Evolutionary conservation across 164 flowering plant species (phyloP), one percentile per base, ranked within the genome.

Genomic region (Liriodendron chinense): DNA sequence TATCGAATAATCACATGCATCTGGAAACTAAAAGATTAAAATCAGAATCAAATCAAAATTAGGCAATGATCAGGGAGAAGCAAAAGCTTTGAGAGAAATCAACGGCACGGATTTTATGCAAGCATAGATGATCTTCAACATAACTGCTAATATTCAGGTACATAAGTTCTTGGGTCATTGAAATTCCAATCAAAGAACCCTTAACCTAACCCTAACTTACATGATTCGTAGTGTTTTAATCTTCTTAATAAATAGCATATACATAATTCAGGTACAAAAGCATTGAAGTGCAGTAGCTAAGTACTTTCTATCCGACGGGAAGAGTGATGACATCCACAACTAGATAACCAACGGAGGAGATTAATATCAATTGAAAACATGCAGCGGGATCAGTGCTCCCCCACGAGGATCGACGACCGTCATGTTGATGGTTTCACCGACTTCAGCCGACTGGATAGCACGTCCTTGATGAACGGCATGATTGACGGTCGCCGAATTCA

Each of bases 401-500:
- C 24, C 22, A 12, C 69, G 47, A 22, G 47, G 23, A 66, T 66
- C 69, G 9, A 22, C 21, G 12, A 66, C 69, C 4, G 34, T 66
- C 43, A 66, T 26, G 43, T 12, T 12, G 16, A 66, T 47, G 2
- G 57, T 20, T 34, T 47, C 56, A n/a, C 18, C 56, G 23, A 56
- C 3, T 9, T 69, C 56, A 43, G 56, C 10, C 1, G 71, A 69
- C 21, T 47, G 49, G 25, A 48, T 47, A 8, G n/a, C 16, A n/a
- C 47, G 71, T 12, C 71, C 71, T 9, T n/a, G 71, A 69, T 26
- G 53, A 8, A 18, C 53, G 9, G 20, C 7, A 2, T 14, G 26
- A 48, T 69, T 69, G 18, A 63, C 66, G 13, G 10, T 21, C 25
- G 71, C 21, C 56, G 71, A 47, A 69, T 69, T 69, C 7, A 69